Percentiles rank a stretch among this genome's conserved stretches.
Evolutionary conservation across 1,284 basidiomycete genomes (phyloP).

Genomic region (Pholiota adiposa): DNA sequence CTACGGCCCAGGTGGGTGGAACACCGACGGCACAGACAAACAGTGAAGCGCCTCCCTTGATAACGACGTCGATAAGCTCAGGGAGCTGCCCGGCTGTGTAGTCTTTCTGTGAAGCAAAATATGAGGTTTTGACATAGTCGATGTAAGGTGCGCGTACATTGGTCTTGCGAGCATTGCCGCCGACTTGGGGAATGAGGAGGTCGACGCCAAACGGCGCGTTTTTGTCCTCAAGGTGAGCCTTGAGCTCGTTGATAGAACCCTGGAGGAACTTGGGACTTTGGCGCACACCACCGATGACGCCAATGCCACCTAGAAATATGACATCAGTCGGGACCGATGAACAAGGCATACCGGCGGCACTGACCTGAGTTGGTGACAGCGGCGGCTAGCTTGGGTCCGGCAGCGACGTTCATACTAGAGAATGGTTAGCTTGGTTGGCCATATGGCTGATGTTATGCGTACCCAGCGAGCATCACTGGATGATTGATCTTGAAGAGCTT

Average conservation of each 20-base stretch:
- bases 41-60: conserved; percentile 72
- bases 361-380: conserved; percentile 78
- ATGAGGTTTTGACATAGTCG: not conserved
- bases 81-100: conserved; percentile 79
- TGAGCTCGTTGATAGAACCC: conserved; percentile 69
- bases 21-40: conserved; percentile 89
- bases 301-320: conserved; percentile 67
- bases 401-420: conserved; percentile 82
- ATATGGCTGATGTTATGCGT: conserved; percentile 7
- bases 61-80: conserved; percentile 80
- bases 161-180: conserved; percentile 79
- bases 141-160: conserved; percentile 52
- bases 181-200: conserved; percentile 80
- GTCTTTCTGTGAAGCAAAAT: conserved; percentile 52
- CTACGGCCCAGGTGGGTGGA: conserved; percentile 81
- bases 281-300: conserved; percentile 82
- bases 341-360: conserved; percentile 5
- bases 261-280: conserved; percentile 72
- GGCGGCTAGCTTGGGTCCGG: conserved; percentile 78
- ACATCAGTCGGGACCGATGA: not conserved
- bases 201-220: conserved; percentile 85
- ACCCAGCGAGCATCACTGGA: conserved; percentile 73
- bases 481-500: conserved; percentile 80
- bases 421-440: not conserved
- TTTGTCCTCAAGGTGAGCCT: conserved; percentile 69